phyloP scores from a whole-genome alignment of 2,329 filamentous ascomycete genomes.

The Colletotrichum sansevieriae region DNA sequence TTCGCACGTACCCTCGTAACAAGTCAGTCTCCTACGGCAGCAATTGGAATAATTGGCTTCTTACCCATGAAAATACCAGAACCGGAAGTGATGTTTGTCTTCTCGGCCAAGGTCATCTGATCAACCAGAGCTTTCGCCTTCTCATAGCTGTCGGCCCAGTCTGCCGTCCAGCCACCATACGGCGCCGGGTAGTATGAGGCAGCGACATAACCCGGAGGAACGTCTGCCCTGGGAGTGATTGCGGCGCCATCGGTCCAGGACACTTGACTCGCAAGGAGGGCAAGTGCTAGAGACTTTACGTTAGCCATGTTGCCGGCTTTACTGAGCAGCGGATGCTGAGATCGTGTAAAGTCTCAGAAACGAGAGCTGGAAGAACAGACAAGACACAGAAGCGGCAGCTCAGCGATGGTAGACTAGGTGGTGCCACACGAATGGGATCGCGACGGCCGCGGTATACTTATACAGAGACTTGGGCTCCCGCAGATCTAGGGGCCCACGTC shows the following conservation, averaged over 20 bases:
- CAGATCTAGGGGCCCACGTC: constrained; percentile 6
- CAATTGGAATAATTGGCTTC: constrained; percentile 30
- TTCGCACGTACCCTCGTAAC: constrained; percentile 43
- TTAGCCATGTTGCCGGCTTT: constrained; percentile 5
- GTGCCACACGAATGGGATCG: not conserved
- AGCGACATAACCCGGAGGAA: constrained; percentile 53
- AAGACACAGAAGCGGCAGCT: not conserved
- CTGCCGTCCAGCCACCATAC: constrained; percentile 76
- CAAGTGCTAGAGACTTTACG: constrained; percentile 25
- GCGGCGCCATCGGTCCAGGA: constrained; percentile 26
- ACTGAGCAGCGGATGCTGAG: not conserved
- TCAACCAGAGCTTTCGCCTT: constrained; percentile 78
- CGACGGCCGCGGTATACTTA: constrained; percentile 11
- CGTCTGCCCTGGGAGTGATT: constrained; percentile 29
- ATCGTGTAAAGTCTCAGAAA: not conserved
- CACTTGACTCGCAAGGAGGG: constrained; percentile 31
- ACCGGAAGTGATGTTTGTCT: constrained; percentile 81
- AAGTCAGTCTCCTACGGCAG: constrained; percentile 29
- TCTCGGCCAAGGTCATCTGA: constrained; percentile 84
- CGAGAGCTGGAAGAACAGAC: not conserved
- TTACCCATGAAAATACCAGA: constrained; percentile 78
- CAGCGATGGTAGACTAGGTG: not conserved
- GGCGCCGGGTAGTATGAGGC: constrained; percentile 80
- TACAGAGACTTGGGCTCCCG: constrained; percentile 1
- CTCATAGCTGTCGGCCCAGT: constrained; percentile 77